Percentiles rank a stretch among this genome's conserved stretches.
These are phyloP conservation scores for Onygenales sp. DNA, from an alignment of 2,329 filamentous ascomycete species.

Conservation along the genomic window DNA sequence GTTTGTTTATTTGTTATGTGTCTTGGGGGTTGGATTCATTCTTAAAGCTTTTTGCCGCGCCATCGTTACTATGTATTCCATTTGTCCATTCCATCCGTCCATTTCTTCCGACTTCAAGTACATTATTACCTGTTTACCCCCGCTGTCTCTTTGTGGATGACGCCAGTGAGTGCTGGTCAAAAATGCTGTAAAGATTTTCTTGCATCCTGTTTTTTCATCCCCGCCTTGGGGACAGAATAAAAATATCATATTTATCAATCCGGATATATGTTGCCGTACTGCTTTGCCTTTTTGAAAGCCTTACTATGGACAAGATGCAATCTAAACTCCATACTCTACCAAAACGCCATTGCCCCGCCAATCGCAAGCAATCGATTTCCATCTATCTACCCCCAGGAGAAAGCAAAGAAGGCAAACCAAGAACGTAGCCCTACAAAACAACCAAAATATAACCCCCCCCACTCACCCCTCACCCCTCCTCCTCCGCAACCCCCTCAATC, in stretches of 20 bases:
- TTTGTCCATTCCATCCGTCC: neutral
- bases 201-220: neutral
- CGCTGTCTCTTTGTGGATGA: neutral
- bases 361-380: neutral
- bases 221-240: neutral
- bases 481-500: constrained; percentile 33
- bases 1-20: neutral
- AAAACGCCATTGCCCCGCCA: neutral
- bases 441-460: neutral
- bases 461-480: constrained; percentile 2
- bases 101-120: neutral
- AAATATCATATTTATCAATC: constrained; percentile 1
- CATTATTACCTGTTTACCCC: neutral
- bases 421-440: no score
- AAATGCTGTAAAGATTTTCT: constrained; percentile 1
- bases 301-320: neutral
- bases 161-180: neutral
- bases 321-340: neutral
- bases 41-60: neutral
- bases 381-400: no score
- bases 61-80: neutral
- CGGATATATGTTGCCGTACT: neutral
- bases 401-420: no score
- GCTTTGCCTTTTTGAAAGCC: neutral
- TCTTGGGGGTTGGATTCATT: neutral